These are phyloP conservation scores for Cercospora sp. DNA, from an alignment of 2,329 filamentous ascomycete genomes.

Conservation along the genomic window DNA sequence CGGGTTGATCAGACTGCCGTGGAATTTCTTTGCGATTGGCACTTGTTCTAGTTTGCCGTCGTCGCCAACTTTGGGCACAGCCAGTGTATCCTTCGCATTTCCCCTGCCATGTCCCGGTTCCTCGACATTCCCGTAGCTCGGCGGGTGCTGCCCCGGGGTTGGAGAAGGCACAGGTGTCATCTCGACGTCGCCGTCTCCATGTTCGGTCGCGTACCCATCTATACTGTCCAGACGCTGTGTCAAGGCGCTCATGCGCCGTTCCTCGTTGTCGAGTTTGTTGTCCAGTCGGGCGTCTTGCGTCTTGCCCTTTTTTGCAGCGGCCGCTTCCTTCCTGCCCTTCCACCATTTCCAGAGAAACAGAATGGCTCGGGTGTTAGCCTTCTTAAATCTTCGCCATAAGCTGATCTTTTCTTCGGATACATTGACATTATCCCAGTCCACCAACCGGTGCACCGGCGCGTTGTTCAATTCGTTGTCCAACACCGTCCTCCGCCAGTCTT, in stretches of 20 bases:
- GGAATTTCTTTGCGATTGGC: constrained; percentile 52
- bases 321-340: constrained; percentile 46
- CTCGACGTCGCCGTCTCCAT: constrained; percentile 70
- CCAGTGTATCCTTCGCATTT: constrained; percentile 29
- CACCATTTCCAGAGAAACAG: constrained; percentile 56
- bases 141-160: constrained; percentile 55
- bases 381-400: constrained; percentile 85
- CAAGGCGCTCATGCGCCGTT: constrained; percentile 51
- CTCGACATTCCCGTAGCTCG: constrained; percentile 19
- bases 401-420: constrained; percentile 84
- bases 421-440: constrained; percentile 92
- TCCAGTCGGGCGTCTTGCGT: constrained; percentile 50
- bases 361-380: constrained; percentile 69
- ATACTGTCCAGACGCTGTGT: constrained; percentile 48
- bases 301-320: constrained; percentile 49
- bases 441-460: constrained; percentile 84
- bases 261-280: constrained; percentile 52
- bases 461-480: constrained; percentile 96
- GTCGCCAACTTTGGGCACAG: constrained; percentile 32
- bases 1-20: constrained; percentile 73
- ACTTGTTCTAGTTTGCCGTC: constrained; percentile 28
- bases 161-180: constrained; percentile 95
- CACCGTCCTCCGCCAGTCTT: constrained; percentile 89
- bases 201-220: constrained; percentile 41
- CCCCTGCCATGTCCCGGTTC: constrained; percentile 22